Percentiles rank a stretch among this genome's conserved stretches.
phyloP scores from a whole-genome alignment of 2,329 filamentous ascomycete species.

The Aspergillus pseudoterreus region DNA sequence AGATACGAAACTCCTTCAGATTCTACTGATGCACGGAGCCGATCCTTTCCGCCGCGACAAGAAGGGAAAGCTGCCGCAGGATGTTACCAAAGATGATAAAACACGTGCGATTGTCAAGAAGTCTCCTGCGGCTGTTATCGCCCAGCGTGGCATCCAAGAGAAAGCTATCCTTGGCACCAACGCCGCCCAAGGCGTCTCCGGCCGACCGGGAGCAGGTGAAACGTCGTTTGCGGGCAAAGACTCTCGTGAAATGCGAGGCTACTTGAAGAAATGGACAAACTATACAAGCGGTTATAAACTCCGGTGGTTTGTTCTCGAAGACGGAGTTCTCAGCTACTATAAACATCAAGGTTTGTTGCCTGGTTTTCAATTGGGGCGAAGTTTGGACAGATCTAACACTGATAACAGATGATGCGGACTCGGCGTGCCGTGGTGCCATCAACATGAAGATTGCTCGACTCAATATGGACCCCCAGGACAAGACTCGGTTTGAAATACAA shows the following conservation, averaged over 20 bases:
- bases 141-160: constrained; percentile 93
- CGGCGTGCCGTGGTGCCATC: constrained; percentile 93
- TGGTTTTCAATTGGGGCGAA: neutral
- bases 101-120: constrained; percentile 86
- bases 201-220: constrained; percentile 42
- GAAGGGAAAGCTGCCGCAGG: constrained; percentile 91
- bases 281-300: constrained; percentile 96
- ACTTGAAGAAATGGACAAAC: constrained; percentile 99
- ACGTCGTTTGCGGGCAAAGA: constrained; percentile 69
- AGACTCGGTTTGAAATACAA: constrained; percentile 95
- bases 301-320: constrained; percentile 95
- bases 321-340: constrained; percentile 96
- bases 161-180: constrained; percentile 86
- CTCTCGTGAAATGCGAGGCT: constrained; percentile 94
- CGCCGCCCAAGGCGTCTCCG: constrained; percentile 55
- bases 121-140: constrained; percentile 89
- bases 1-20: constrained; percentile 82
- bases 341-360: constrained; percentile 71
- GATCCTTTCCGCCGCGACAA: constrained; percentile 94
- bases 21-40: constrained; percentile 86
- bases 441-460: constrained; percentile 96
- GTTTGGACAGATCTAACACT: neutral
- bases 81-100: constrained; percentile 91
- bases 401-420: constrained; percentile 74
- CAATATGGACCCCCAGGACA: constrained; percentile 95